Evolutionary conservation across 163 green algal species (phyloP), one percentile per base, ranked within the genome.

Genomic region (Scenedesmus sp.): DNA sequence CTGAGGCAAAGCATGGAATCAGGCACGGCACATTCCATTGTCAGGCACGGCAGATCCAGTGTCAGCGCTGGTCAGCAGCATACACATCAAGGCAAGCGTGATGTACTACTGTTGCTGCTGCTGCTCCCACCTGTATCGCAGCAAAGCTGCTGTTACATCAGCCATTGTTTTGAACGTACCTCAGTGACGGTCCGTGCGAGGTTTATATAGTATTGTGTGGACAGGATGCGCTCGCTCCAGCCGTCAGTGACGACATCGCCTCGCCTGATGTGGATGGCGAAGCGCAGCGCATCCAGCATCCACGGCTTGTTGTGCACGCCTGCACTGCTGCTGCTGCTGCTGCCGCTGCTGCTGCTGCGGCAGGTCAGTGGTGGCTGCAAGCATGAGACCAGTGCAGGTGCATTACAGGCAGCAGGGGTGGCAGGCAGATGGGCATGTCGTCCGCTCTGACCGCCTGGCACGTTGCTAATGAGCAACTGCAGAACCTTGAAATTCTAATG

Each of bases 101-200:
- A 2, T n/a, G 34, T 82, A 82, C 73, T 82, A n/a, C 73, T 82
- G 2, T n/a, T 82, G 73, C 18, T 12, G 73, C 1, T 82, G 73
- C 18, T 82, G 20, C 73, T n/a, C 3, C 23, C 73, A 15, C 9
- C 73, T 55, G 4, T n/a, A 34, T 82, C 62, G 10, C 12, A 12
- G 12, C 62, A 20, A 73, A 73, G 62, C 62, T 73, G 62, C 62
- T 46, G 34, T 46, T 46, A 73, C 73, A 56, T 9, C 12, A 26
- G 15, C 23, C n/a, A 20, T 20, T 16, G 15, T 26, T 10, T 12
- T 2, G 20, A 23, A 0, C 54, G 15, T 20, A 92, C 95, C 97
- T 18, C 88, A 81, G 92, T 99, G 99, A 88, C 99, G 97, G 96
- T 97, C 66, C 99, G 92, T 15, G 95, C 96, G 84, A 99, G 99